Base-by-base conservation (phyloP, 192 early-diverging fungal genomes). In the Backusella tuberculispora region DNA sequence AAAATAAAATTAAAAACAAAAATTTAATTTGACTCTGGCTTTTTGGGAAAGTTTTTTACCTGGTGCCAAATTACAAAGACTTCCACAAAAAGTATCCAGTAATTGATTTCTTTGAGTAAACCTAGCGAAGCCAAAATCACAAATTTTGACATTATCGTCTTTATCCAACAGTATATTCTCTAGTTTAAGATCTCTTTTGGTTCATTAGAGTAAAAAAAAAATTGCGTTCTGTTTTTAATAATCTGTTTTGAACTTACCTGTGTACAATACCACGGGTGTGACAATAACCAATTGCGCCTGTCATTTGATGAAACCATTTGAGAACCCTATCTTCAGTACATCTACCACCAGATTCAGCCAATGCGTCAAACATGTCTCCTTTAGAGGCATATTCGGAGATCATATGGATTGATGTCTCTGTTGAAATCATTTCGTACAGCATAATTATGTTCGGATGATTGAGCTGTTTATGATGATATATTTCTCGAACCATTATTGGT, bases 381-480 rank as follows among this genome's bases (percentile, higher is more conserved):
- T 89, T 89, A 13, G 83, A 77, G 56, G 92, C 93, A 69, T 90
- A 94, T 79, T 95, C 94, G 38, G 87, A 87, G 21, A 94, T 85
- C 69, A 95, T 87, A 80, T 93, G 92, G 70, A 95, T 94, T 60
- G 89, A 83, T 40, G 83, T 84, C 76, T 94, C 92, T 21, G 88
- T 89, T 29, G 83, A 76, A 21, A 94, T 82, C n/a, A 95, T 89
- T 77, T 95, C 94, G 74, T 92, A 90, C 5, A 95, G 85, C 14
- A 88, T 88, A 12, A 89, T 86, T 50, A 95, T 92, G 80, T 94
- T 93, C 9, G 93, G 90, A 71, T 95, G 94, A 41, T 86, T 82
- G 46, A 95, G 81, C 63, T 91, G 90, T 6, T 92, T 82, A 77
- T 85, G 84, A 72, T 84, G 86, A 67, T 85, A 81, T 63, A 94